Evolutionary conservation across 352 stramenopile species (phyloP).

Genomic region (Phytopythium chamaehyphon): DNA sequence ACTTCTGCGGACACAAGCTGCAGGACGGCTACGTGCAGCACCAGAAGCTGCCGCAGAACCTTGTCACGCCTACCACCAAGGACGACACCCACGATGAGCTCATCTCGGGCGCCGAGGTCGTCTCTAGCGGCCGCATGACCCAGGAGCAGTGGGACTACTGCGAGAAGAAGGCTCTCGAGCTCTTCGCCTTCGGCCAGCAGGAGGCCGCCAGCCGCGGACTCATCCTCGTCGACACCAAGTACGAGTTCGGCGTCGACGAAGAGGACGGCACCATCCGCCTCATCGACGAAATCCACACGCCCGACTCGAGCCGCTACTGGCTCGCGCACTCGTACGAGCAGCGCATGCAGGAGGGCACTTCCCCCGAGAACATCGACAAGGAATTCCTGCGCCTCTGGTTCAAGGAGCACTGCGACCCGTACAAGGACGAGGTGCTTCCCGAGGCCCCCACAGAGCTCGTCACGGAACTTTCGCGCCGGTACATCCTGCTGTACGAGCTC

Average conservation of each 20-base stretch:
- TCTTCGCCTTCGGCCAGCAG: slow-evolving; percentile 92
- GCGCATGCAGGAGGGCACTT: slow-evolving; percentile 79
- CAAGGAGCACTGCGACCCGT: slow-evolving; percentile 97
- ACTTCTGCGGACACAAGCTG: slow-evolving; percentile 97
- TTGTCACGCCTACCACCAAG: slow-evolving; percentile 99
- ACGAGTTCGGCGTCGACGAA: slow-evolving; percentile 80
- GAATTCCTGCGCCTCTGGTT: slow-evolving; percentile 99
- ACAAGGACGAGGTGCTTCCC: slow-evolving; percentile 94
- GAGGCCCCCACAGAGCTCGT: slow-evolving; percentile 96
- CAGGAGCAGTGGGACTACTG: slow-evolving; percentile 97
- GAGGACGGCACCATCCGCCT: slow-evolving; percentile 91
- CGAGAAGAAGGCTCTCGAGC: slow-evolving; percentile 86
- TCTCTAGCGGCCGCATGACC: slow-evolving; percentile 93
- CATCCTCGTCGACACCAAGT: slow-evolving; percentile 99
- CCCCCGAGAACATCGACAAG: slow-evolving; percentile 99
- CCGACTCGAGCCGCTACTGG: slow-evolving; percentile 97
- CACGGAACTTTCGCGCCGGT: slow-evolving; percentile 93
- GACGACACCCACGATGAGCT: slow-evolving; percentile 97
- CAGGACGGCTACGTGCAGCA: slow-evolving; percentile 96
- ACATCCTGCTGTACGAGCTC: slow-evolving; percentile 98
- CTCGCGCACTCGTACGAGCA: slow-evolving; percentile 89
- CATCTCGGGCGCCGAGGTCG: slow-evolving; percentile 94
- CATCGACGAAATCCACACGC: slow-evolving; percentile 99
- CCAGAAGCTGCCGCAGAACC: slow-evolving; percentile 92
- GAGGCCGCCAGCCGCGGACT: slow-evolving; percentile 90